Base-by-base conservation (phyloP, 768 basidiomycete genomes). In the Russula olivacea region DNA sequence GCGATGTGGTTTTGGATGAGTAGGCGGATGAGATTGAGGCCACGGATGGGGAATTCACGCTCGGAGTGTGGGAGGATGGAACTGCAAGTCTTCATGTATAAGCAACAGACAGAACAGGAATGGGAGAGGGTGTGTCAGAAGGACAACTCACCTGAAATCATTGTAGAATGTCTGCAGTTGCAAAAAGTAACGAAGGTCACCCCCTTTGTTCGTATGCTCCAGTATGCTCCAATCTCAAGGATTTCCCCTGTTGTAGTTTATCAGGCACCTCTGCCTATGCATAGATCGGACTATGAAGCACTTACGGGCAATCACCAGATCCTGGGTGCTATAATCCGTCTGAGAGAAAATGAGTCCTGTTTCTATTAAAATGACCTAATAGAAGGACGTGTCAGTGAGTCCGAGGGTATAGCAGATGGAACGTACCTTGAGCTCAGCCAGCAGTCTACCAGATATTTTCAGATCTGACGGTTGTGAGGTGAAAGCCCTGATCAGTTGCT, bases 1-100 rank as follows among this genome's bases (percentile, higher is more conserved):
- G 96, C 94, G 68, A 98, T 96, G 71, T 93, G 87, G 75, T 97
- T 97, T 73, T 93, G 91, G 10, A 92, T 93, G 69, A 99, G 86
- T 63, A 98, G 85, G 51, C 91, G 89, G 71, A 98, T 93, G 74
- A 99, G 90, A 72, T 96, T 89, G 38, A 99, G 85, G 7, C 95
- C 94, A 53, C 91, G 88, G 62, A 97, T 86, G 52, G 93, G 83
- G 67, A 85, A 90, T 76, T 95, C 91, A 72, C 89, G 86, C 63
- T 87, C 83, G 17, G 96, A 98, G 3, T 83, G 86, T 1, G 91
- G 89, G 47, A 98, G 85, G 64, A 79, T 75, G 58, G 85, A 78
- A 73, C 92, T 87, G 50, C 43, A n/a, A 11, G 25, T 49, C 69
- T 25, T 54, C 11, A 40, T 5, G 28, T 50, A 41, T 47, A 36